A percentile compares a stretch with the other conserved stretches of the same genome.
Conservation (phyloP, 805 yeast genomes). For the Saccharomycopsis malanga region DNA sequence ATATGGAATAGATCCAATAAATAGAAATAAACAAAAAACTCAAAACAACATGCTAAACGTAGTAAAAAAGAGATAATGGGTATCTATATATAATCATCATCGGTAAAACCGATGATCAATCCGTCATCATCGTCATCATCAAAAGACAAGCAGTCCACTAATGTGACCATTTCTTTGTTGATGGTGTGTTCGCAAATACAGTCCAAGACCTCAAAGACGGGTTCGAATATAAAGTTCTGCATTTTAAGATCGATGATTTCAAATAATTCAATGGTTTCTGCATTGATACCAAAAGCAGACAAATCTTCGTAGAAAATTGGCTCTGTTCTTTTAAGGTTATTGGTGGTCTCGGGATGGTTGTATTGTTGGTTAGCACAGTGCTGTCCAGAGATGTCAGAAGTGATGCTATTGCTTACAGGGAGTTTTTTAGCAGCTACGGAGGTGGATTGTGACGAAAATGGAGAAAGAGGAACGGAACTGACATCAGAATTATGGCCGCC, state of each 20-base stretch:
- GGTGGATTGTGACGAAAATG: background rate
- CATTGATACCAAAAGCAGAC: background rate
- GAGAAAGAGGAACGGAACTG: background rate
- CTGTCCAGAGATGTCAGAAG: too few relatives aligned
- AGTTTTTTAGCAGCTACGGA: too few relatives aligned
- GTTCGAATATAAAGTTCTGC: conserved; percentile 6
- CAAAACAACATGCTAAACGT: too few relatives aligned
- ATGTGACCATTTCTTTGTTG: conserved; percentile 1
- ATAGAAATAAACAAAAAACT: too few relatives aligned
- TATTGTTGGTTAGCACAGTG: too few relatives aligned
- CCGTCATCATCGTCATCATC: conserved; percentile 5
- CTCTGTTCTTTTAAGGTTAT: background rate
- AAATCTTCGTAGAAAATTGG: background rate
- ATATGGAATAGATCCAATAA: too few relatives aligned
- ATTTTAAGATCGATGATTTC: conserved; percentile 1
- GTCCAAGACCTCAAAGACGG: conserved; percentile 4
- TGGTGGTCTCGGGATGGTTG: background rate
- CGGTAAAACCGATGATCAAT: too few relatives aligned
- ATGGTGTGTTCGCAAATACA: background rate
- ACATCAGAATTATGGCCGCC: too few relatives aligned
- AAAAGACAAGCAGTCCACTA: background rate
- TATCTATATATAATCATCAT: too few relatives aligned
- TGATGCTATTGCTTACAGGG: too few relatives aligned
- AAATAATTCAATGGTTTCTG: background rate
- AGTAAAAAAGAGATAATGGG: too few relatives aligned